Evolutionary conservation across 371 early-diverging fungal genomes (phyloP).

Genomic region (Mucor irregularis): DNA sequence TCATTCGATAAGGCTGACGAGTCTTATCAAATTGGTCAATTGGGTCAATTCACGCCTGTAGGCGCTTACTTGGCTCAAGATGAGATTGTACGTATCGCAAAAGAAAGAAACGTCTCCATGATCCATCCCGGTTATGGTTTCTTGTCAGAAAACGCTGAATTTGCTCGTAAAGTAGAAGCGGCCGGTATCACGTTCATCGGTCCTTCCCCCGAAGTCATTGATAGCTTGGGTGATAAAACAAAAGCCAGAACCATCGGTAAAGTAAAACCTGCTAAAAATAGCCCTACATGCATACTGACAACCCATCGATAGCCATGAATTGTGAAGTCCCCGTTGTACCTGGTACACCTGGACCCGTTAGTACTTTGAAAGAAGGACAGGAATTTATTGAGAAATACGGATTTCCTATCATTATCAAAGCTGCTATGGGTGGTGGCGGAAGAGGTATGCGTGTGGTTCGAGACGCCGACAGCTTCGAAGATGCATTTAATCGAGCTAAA

Average conservation of each 20-base stretch:
- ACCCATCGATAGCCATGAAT: no score
- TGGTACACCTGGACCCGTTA: constrained; percentile 86
- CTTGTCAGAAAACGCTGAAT: constrained; percentile 84
- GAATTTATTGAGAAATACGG: constrained; percentile 80
- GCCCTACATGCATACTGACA: no score
- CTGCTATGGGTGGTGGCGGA: constrained; percentile 98
- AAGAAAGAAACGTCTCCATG: constrained; percentile 72
- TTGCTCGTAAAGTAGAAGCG: constrained; percentile 83
- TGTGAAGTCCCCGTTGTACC: constrained; percentile 84
- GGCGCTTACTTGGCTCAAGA: constrained; percentile 93
- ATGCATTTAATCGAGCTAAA: constrained; percentile 80
- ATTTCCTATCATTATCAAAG: constrained; percentile 95
- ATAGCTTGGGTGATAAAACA: constrained; percentile 90
- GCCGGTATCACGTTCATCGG: constrained; percentile 93
- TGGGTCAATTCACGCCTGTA: constrained; percentile 83
- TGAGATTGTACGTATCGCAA: constrained; percentile 85
- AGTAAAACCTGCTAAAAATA: no score
- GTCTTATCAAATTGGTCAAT: constrained; percentile 85
- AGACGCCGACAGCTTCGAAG: constrained; percentile 58
- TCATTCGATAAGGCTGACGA: constrained; percentile 75
- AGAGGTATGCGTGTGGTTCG: constrained; percentile 95
- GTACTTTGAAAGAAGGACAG: constrained; percentile 61
- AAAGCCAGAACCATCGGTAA: constrained; percentile 81
- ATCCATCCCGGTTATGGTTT: constrained; percentile 94
- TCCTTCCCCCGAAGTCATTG: constrained; percentile 85